A percentile compares a stretch with the other conserved stretches of the same genome.
Conservation (phyloP, 2,329 filamentous ascomycete genomes). For the Sordariomycetes sp. region DNA sequence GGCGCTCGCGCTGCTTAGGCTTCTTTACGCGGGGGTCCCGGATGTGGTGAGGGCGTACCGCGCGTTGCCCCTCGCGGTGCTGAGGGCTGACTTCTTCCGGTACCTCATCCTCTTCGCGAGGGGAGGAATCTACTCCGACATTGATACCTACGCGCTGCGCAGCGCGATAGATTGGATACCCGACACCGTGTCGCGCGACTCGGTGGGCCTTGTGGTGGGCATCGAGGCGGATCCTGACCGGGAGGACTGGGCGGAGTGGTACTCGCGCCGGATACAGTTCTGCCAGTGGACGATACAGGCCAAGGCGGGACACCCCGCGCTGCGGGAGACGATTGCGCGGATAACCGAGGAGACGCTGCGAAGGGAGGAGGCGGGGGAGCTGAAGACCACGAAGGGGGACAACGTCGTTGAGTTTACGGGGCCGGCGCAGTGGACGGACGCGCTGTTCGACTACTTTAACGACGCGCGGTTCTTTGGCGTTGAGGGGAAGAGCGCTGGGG, state of each 20-base stretch:
- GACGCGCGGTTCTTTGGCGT: conserved; percentile 63
- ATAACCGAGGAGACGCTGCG: conserved; percentile 74
- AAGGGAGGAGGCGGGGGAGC: conserved; percentile 53
- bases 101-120: conserved; percentile 54
- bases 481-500: conserved; percentile 39
- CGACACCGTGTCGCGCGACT: conserved; percentile 56
- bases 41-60: conserved; percentile 68
- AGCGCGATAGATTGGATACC: conserved; percentile 85
- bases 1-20: conserved; percentile 64
- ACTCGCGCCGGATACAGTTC: conserved; percentile 90
- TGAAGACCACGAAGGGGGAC: conserved; percentile 46
- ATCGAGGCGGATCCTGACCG: conserved; percentile 95
- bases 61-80: conserved; percentile 57
- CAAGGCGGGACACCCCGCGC: conserved; percentile 85
- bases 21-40: conserved; percentile 75
- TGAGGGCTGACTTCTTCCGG: conserved; percentile 70
- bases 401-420: conserved; percentile 89
- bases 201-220: conserved; percentile 77
- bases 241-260: conserved; percentile 88
- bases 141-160: conserved; percentile 78
- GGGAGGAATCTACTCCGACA: conserved; percentile 68
- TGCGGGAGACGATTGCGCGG: conserved; percentile 74
- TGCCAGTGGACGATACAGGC: conserved; percentile 98
- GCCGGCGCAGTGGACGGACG: conserved; percentile 88
- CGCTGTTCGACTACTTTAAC: conserved; percentile 87